Conservation (phyloP, 2,329 filamentous ascomycete species). For the Tympanopsis confertula region DNA sequence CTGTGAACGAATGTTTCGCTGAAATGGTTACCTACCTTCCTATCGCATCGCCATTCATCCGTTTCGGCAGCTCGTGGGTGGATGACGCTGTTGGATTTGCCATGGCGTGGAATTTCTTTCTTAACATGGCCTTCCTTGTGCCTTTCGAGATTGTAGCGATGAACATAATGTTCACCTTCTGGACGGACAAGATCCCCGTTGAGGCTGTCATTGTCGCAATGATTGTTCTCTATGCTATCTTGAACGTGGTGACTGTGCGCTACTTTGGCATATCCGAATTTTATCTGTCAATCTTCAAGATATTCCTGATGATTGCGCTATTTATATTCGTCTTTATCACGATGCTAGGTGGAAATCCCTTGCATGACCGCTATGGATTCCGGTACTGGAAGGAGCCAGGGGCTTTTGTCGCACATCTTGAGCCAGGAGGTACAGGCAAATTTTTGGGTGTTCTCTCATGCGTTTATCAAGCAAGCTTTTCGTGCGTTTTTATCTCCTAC, state of each 20-base stretch:
- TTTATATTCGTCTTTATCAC: slow-evolving; percentile 33
- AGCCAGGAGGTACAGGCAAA: slow-evolving; percentile 8
- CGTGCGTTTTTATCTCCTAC: slow-evolving; percentile 20
- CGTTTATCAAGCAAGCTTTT: slow-evolving; percentile 46
- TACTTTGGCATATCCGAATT: slow-evolving; percentile 41
- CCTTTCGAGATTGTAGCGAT: slow-evolving; percentile 28
- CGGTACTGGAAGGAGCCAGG: slow-evolving; percentile 22
- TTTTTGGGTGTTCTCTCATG: slow-evolving; percentile 28
- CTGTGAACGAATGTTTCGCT: slow-evolving; percentile 31
- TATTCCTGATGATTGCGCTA: slow-evolving; percentile 31
- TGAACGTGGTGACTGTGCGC: slow-evolving; percentile 21
- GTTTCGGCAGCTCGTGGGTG: slow-evolving; percentile 52
- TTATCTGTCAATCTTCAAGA: slow-evolving; percentile 34
- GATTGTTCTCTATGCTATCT: slow-evolving; percentile 4
- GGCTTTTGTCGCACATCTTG: slow-evolving; percentile 11
- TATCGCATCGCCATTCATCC: slow-evolving; percentile 51
- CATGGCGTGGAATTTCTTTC: slow-evolving; percentile 25
- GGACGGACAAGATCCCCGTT: slow-evolving; percentile 23
- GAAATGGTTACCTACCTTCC: slow-evolving; percentile 56
- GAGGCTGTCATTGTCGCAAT: slow-evolving; percentile 5
- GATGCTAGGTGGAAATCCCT: slow-evolving; percentile 29
- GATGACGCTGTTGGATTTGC: slow-evolving; percentile 54
- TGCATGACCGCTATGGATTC: slow-evolving; percentile 29
- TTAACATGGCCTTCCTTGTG: slow-evolving; percentile 17
- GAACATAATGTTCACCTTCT: slow-evolving; percentile 29